A percentile compares a stretch with the other conserved stretches of the same genome.
phyloP scores from a whole-genome alignment of 768 basidiomycete genomes.

The Holtermannia corniformis region DNA sequence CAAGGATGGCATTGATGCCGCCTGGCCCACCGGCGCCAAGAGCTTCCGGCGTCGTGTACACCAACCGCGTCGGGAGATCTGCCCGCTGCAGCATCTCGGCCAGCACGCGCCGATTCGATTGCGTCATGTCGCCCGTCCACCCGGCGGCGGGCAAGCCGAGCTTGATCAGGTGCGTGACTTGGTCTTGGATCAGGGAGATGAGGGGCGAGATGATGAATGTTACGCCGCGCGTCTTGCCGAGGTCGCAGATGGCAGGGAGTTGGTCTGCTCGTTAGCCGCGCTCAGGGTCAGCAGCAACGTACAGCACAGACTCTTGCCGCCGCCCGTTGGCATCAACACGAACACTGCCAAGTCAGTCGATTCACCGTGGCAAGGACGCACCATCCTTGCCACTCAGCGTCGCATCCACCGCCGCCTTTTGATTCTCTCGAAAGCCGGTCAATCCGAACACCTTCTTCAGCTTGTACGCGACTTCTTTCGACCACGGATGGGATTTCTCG shows the following conservation, averaged over 20 bases:
- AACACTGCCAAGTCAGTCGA: conserved; percentile 50
- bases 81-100: conserved; percentile 26
- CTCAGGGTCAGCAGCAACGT: conserved; percentile 23
- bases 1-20: conserved; percentile 53
- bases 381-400: conserved; percentile 65
- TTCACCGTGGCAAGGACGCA: conserved; percentile 4
- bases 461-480: conserved; percentile 50
- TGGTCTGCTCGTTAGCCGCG: conserved; percentile 46
- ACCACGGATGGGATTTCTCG: conserved; percentile 35
- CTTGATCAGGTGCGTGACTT: conserved; percentile 57
- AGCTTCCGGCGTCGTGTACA: conserved; percentile 91
- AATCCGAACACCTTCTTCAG: conserved; percentile 58
- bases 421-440: conserved; percentile 63
- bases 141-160: conserved; percentile 62
- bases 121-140: conserved; percentile 50
- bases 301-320: conserved; percentile 80
- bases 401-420: conserved; percentile 74
- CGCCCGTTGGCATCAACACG: conserved; percentile 92
- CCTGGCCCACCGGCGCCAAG: conserved; percentile 55
- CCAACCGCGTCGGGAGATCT: conserved; percentile 50
- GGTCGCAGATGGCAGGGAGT: conserved; percentile 70
- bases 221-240: conserved; percentile 64
- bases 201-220: conserved; percentile 88
- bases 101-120: conserved; percentile 35
- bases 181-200: conserved; percentile 86